Conservation (phyloP, 106 monocot species). For the Posidonia australis region DNA sequence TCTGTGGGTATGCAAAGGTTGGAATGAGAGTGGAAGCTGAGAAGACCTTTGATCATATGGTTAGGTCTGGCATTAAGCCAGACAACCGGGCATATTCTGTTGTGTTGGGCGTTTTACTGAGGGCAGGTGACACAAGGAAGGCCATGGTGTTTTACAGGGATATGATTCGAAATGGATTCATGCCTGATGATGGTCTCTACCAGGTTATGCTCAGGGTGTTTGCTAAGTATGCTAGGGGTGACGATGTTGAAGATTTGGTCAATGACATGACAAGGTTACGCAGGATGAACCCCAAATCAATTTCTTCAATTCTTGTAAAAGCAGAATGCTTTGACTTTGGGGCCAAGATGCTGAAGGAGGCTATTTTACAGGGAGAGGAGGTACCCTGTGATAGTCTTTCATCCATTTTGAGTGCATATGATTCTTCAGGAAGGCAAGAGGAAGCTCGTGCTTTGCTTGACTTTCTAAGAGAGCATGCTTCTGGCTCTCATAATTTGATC, state of each 20-base stretch:
- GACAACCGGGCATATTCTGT: conserved; percentile 77
- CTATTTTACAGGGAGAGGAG: conserved; percentile 44
- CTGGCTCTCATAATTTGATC: conserved; percentile 32
- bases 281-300: conserved; percentile 33
- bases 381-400: conserved; percentile 38
- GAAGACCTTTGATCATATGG: conserved; percentile 62
- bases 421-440: conserved; percentile 24
- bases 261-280: conserved; percentile 54
- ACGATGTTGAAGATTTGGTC: conserved; percentile 45
- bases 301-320: conserved; percentile 55
- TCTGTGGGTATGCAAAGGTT: conserved; percentile 79
- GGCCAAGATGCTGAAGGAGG: conserved; percentile 51
- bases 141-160: conserved; percentile 51
- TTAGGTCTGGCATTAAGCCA: conserved; percentile 62
- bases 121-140: conserved; percentile 42
- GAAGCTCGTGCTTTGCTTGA: conserved; percentile 52
- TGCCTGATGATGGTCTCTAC: conserved; percentile 60
- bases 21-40: conserved; percentile 72
- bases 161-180: conserved; percentile 55
- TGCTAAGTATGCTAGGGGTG: conserved; percentile 23
- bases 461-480: conserved; percentile 36
- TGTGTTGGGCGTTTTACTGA: conserved; percentile 56
- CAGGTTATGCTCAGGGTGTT: conserved; percentile 41
- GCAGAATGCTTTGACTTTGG: conserved; percentile 51
- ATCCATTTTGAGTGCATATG: conserved; percentile 46